Evolutionary conservation across 2,329 filamentous ascomycete genomes (phyloP), one percentile per base, ranked within the genome.

Genomic region (Calonectria naviculata): DNA sequence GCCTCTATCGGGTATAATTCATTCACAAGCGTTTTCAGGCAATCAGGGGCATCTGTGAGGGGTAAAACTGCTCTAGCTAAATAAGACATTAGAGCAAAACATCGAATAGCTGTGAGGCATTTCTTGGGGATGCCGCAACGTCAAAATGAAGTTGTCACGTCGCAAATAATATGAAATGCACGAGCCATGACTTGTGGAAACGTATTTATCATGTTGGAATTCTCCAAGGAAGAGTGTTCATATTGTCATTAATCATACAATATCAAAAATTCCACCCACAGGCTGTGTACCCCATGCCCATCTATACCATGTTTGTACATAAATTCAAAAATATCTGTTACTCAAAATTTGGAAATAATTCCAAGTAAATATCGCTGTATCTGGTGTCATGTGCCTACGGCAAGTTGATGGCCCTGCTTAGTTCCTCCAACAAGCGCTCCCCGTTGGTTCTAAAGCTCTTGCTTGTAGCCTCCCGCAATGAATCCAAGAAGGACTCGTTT

Each of bases 371-470:
- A 17, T 12, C 13, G 7, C 9, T 10, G 38, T 38, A 41, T 12
- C 9, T 19, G 31, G n/a, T 15, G 10, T 26, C 17, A 0, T 26
- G 7, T 4, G 19, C 2, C 21, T 42, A 66, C 13, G 54, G 29
- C 21, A 66, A 36, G 29, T 70, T 65, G 24, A 70, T 62, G 5
- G 52, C 54, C 41, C 36, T 63, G 29, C 38, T 49, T 26, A 70
- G 19, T 15, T 70, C 56, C 6, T 67, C 68, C 1, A 70, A 47
- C 4, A 70, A 28, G 0, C 46, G 46, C 9, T 66, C 49, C 5
- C 65, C 68, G 15, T 63, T 70, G 13, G 29, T 26, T 28, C 54
- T 63, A 19, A 38, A 62, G 15, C 9, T 66, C 13, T 38, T 38
- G 15, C 31, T 62, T 4, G 68, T 52, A 8, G 56, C 47, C 24